Evolutionary conservation across 306 rosid species (phyloP).

Genomic region (Quercus glauca): DNA sequence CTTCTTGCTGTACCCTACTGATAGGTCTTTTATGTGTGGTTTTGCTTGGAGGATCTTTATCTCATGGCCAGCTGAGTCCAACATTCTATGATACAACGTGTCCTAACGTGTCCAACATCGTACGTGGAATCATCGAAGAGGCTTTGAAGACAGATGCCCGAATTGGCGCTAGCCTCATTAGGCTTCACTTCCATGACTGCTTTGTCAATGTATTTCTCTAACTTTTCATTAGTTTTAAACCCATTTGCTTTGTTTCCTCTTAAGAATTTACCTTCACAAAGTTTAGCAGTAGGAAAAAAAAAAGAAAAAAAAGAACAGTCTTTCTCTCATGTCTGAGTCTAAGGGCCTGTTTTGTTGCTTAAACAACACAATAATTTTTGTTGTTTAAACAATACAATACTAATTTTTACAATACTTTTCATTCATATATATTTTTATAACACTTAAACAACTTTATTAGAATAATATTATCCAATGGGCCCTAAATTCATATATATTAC

Average conservation of each 20-base stretch:
- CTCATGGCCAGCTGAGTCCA: conserved; percentile 16
- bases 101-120: conserved; percentile 8
- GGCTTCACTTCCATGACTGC: conserved; percentile 65
- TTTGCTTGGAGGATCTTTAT: conserved; percentile 24
- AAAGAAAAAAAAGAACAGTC: no score
- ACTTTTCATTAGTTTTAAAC: not conserved
- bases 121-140: not conserved
- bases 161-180: conserved; percentile 42
- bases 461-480: accelerated
- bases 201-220: conserved; percentile 40
- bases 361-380: no score
- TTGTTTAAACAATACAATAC: accelerated
- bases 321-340: no score
- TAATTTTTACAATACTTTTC: accelerated
- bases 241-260: not conserved
- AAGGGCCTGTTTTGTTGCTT: no score
- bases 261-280: not conserved
- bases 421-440: accelerated
- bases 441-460: accelerated
- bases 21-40: conserved; percentile 14
- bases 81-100: conserved; percentile 27
- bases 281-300: not conserved
- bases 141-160: conserved; percentile 27
- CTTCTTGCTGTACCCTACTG: not conserved
- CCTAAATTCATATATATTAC: no score